Evolutionary conservation across 371 early-diverging fungal genomes (phyloP), one percentile per base, ranked within the genome.

Genomic region (Saksenaea oblongispora): DNA sequence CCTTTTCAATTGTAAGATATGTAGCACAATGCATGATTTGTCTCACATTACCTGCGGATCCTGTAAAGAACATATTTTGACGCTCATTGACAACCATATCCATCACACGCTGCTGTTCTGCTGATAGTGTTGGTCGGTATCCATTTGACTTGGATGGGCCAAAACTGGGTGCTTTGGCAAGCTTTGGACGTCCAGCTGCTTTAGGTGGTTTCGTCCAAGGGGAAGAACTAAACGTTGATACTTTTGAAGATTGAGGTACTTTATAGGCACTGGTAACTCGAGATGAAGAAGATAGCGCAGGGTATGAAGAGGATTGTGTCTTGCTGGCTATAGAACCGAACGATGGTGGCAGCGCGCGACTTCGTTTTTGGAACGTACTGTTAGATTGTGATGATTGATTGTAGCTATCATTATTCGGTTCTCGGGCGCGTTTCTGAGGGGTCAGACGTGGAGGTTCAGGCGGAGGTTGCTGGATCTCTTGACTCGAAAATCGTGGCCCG

Each of bases 31-130:
- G 1, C 15, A 10, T 22, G 11, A 39, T 2, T 39, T 14, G n/a
- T 14, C 2, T 39, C 9, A 34, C 5, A 56, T 59, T 67, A 80
- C 84, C 92, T 3, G 95, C 95, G 8, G 89, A 90, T 1, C 94
- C 94, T 10, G 94, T 93, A 64, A 90, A 91, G 61, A 93, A 94
- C 24, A 93, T 65, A 42, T 79, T 90, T 35, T 80, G 69, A 5
- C 79, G 72, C 14, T 76, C 59, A 28, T 86, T 69, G 5, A 91
- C 73, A 3, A 87, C 90, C 66, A 84, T 63, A 15, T 84, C 60
- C 26, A 89, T 63, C 5, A 91, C 76, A 51, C 73, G 70, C 15
- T 79, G 71, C 69, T 93, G 93, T 61, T 91, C 86, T 0, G 57
- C 65, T 5, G 92, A 89, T 24, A 91, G 60, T 15, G 54, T 37